Evolutionary conservation across 2,329 filamentous ascomycete genomes (phyloP), one percentile per base, ranked within the genome.

Genomic region (Fusarium papillatum): DNA sequence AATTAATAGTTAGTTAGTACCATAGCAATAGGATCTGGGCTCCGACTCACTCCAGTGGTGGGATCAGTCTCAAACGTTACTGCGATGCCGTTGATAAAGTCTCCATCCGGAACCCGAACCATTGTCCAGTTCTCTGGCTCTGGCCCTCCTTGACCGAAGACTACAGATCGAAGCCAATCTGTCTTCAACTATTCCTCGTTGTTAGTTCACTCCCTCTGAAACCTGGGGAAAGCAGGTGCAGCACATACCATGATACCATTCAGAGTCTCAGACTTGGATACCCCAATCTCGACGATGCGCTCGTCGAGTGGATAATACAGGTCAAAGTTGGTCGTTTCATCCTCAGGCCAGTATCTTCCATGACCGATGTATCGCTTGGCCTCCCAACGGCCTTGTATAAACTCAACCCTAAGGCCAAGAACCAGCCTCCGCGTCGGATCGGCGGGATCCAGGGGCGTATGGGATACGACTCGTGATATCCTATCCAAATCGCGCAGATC

Each of bases 271-370:
- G n/a, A 17, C 16, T 38, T 29, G 7, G 46, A n/a, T 14, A 70
- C 59, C 9, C 70, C 70, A 57, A 72, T 64, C 14, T 67, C 59
- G 5, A 26, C 60, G 22, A 72, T 64, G 4, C 53, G 16, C 57
- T 72, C 70, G 17, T 64, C 63, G 7, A 7, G 9, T 17, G 24
- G n/a, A 1, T 26, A 41, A 55, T 70, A 53, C 39, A 72, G 6
- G 7, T 55, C 31, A 5, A 72, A 43, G 29, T 39, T 31, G 1
- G n/a, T 38, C 19, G 46, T 24, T 41, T 62, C 41, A 22, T 57
- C 13, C 14, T 57, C 55, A 4, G 61, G 50, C 65, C 60, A 64
- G 7, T 61, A 9, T 29, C 1, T 7, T 10, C 19, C 64, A 16
- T 61, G 6, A 3, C 66, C 70, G 2, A 60, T 17, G 29, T 43